Base-by-base conservation (phyloP, 495 filamentous ascomycete species). In the Hyaloscypha variabilis region DNA sequence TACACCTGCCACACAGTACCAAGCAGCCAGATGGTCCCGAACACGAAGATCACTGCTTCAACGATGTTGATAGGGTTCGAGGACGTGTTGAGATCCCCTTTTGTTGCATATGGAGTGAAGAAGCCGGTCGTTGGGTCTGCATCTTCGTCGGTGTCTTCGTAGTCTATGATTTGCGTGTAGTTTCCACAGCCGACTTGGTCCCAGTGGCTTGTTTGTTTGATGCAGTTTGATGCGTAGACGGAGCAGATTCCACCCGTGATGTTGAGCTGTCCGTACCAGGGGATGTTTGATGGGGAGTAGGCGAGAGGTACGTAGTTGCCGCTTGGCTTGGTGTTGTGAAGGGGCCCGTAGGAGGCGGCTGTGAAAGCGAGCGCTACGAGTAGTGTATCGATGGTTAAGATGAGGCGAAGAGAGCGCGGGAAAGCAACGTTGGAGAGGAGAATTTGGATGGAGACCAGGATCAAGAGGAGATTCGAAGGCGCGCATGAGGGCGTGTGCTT, bases 361-460 rank as follows among this genome's bases (percentile, higher is more conserved):
- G 23, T 19, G 58, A 60, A 60, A 6, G 58, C 10, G 36, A 29
- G 17, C 8, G 23, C 6, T 19, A 46, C 8, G 36, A 39, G 13
- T 5, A 60, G 31, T 6, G 39, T 23, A n/a, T 46, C 19, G 31
- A 60, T 8, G 10, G 30, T 17, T n/a, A 60, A 34, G 36, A 49
- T 2, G 2, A 46, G 19, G 5, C 58, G 58, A n/a, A 60, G 2
- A 21, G 6, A 14, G 14, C 58, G 58, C 11, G 58, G 58, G 58
- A 46, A 60, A 23, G 31, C 8, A 34, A 46, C 2, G 28, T 46
- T 60, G 8, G n/a, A 23, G 34, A 46, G 31, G 21, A 23, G 23
- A 6, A 60, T 46, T 60, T 60, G 58, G 17, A 60, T 46, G 8
- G 58, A 60, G 58, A 60, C 34, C 21, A 60, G 31, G n/a, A 60